Evolutionary conservation across 176 grass and related monocot genomes (phyloP).

Genomic region (Musa itinerans): DNA sequence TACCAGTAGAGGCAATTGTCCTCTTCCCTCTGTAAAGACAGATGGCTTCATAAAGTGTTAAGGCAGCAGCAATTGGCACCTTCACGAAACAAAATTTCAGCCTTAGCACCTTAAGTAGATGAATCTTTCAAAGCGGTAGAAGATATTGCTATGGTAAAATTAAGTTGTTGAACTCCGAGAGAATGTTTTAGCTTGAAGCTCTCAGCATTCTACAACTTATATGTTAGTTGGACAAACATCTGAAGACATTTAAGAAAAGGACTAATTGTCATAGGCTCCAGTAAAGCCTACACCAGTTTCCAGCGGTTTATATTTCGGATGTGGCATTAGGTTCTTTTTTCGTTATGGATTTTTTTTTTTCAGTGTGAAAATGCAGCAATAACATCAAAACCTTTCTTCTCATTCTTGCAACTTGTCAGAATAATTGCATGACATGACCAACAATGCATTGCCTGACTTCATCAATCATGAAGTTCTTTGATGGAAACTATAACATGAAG

Average conservation of each 20-base stretch:
- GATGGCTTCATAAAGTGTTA: conserved; percentile 11
- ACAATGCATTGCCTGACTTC: not conserved
- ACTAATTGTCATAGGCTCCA: not conserved
- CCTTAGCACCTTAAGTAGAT: not conserved
- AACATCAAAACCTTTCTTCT: not conserved
- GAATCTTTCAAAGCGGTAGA: not conserved
- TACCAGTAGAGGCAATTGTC: conserved; percentile 15
- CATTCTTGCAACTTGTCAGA: not conserved
- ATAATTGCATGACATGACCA: not conserved
- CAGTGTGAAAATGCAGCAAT: not conserved
- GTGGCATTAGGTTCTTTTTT: not conserved
- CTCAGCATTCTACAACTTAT: not conserved
- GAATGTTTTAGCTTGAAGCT: not conserved
- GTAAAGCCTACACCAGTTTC: not conserved
- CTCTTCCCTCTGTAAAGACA: conserved; percentile 14
- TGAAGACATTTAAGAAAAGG: not conserved
- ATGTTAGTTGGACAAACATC: not conserved
- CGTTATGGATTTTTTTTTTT: not conserved
- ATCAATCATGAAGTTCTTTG: not conserved
- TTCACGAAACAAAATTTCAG: not conserved
- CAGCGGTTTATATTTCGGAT: not conserved
- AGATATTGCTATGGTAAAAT: not conserved
- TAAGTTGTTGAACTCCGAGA: not conserved
- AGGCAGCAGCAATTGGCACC: conserved; percentile 22
- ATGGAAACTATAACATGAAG: not conserved